phyloP scores from a whole-genome alignment of 1,139 yeast genomes.

The Candida neerlandica region DNA sequence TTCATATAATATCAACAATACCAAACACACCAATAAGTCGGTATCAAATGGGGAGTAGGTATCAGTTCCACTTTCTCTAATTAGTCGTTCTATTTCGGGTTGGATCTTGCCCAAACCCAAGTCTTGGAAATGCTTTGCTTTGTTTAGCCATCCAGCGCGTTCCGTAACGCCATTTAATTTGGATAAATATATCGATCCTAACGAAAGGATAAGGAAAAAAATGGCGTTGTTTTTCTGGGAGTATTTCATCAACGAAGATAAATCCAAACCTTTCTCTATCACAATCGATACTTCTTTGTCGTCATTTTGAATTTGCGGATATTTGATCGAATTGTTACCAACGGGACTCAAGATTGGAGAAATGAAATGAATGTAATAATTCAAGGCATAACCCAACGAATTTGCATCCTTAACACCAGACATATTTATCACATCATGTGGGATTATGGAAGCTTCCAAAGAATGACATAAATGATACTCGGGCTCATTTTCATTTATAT shows the following conservation, averaged over 20 bases:
- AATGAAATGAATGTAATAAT: slow-evolving; percentile 28
- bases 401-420: slow-evolving; percentile 15
- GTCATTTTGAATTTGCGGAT: slow-evolving; percentile 12
- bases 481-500: slow-evolving; percentile 12
- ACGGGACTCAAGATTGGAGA: slow-evolving; percentile 33
- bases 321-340: slow-evolving; percentile 20
- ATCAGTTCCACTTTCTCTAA: slow-evolving; percentile 10
- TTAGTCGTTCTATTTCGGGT: slow-evolving; percentile 13
- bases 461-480: slow-evolving; percentile 11
- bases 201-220: slow-evolving; percentile 27
- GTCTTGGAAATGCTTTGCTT: slow-evolving; percentile 21
- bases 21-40: slow-evolving; percentile 25
- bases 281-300: slow-evolving; percentile 15
- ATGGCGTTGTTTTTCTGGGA: slow-evolving; percentile 26
- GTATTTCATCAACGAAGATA: slow-evolving; percentile 26
- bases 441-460: slow-evolving; percentile 20
- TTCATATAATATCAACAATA: slow-evolving; percentile 29
- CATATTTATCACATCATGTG: slow-evolving; percentile 23
- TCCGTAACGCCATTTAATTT: slow-evolving; percentile 16
- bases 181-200: slow-evolving; percentile 31
- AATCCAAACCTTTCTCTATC: slow-evolving; percentile 28
- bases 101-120: slow-evolving; percentile 20
- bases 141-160: slow-evolving; percentile 21
- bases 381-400: slow-evolving; percentile 26
- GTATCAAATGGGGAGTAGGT: slow-evolving; percentile 12